phyloP scores from a whole-genome alignment of 768 basidiomycete genomes.

The Tephrocybe sp. region DNA sequence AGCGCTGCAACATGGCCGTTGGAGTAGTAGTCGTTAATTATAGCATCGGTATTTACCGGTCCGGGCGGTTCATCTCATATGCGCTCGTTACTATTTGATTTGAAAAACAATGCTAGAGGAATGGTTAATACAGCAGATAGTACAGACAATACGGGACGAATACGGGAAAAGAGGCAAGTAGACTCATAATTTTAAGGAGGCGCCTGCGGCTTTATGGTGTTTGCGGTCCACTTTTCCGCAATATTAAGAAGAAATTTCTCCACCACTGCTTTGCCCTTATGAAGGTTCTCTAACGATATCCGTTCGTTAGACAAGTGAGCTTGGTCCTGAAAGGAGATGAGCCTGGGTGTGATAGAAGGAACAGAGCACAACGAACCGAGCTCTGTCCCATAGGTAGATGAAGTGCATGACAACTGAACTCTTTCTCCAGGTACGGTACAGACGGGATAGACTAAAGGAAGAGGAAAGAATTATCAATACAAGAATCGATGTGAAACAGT shows the following conservation, averaged over 20 bases:
- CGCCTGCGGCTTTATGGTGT: not conserved
- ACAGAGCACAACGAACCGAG: slow-evolving; percentile 48
- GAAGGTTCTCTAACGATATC: slow-evolving; percentile 80
- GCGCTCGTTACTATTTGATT: too few species aligned
- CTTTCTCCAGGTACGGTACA: slow-evolving; percentile 89
- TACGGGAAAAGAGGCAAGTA: too few species aligned
- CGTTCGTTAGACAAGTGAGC: slow-evolving; percentile 94
- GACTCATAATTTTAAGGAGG: not conserved
- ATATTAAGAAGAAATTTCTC: slow-evolving; percentile 68
- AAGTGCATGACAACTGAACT: slow-evolving; percentile 83
- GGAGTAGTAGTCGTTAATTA: too few species aligned
- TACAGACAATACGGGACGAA: too few species aligned
- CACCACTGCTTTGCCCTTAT: slow-evolving; percentile 71
- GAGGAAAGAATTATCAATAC: not conserved
- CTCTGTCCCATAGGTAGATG: slow-evolving; percentile 96
- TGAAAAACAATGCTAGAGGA: too few species aligned
- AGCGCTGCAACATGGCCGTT: too few species aligned
- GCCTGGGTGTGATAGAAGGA: not conserved
- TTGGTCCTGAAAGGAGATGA: slow-evolving; percentile 56
- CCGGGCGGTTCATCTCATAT: too few species aligned
- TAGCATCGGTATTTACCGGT: too few species aligned
- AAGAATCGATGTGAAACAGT: not conserved
- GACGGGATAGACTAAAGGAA: slow-evolving; percentile 83
- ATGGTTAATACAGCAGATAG: too few species aligned
- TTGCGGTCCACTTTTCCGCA: slow-evolving; percentile 28